Conservation (phyloP, 2,329 filamentous ascomycete species). For the Botrytis galanthina region DNA sequence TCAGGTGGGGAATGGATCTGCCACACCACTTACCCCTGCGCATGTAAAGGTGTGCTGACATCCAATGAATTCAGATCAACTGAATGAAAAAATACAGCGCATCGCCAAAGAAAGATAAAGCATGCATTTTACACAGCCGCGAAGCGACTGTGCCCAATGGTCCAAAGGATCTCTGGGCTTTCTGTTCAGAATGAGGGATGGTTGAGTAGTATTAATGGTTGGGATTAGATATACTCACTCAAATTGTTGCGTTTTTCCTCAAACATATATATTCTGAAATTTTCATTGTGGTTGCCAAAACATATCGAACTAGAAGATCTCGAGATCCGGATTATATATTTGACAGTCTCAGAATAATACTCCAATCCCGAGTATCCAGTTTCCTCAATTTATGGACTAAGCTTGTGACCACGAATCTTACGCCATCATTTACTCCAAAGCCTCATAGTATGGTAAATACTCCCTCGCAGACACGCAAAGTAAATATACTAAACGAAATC, state of each 20-base stretch:
- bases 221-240: too few relatives aligned
- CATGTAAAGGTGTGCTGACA: not conserved
- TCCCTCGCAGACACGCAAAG: rapidly evolving
- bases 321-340: not conserved
- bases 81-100: too few relatives aligned
- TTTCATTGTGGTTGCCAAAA: not conserved
- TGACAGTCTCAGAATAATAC: not conserved
- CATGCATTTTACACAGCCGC: too few relatives aligned
- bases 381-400: too few relatives aligned
- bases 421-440: too few relatives aligned
- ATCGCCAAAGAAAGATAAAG: too few relatives aligned
- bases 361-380: not conserved
- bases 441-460: not conserved
- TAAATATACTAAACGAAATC: not conserved
- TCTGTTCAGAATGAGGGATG: too few relatives aligned
- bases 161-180: too few relatives aligned
- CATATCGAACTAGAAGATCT: not conserved
- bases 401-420: too few relatives aligned
- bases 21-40: not conserved
- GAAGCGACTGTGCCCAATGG: too few relatives aligned
- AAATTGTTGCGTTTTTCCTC: too few relatives aligned
- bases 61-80: not conserved
- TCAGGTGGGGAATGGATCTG: not conserved
- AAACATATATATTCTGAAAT: not conserved
- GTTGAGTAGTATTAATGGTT: too few relatives aligned